These are phyloP conservation scores for Termitomyces sp. DNA, from an alignment of 768 basidiomycete species.

Conservation along the genomic window DNA sequence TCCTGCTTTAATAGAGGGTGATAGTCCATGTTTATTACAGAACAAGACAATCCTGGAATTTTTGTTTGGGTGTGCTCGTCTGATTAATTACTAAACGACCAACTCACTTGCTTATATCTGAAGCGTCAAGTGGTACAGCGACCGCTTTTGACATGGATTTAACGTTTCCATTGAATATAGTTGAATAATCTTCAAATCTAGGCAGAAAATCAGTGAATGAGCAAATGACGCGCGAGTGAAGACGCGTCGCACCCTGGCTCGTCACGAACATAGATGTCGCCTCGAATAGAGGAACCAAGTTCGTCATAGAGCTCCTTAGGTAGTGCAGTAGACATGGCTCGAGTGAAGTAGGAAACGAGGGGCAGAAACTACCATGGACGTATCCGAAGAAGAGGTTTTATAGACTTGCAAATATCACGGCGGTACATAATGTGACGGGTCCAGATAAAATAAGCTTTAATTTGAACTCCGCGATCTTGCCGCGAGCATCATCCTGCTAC, in stretches of 20 bases:
- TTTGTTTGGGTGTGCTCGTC: not conserved
- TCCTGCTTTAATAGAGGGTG: constrained; percentile 83
- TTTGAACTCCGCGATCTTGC: constrained; percentile 8
- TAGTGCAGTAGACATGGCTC: constrained; percentile 22
- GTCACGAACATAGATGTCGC: constrained; percentile 43
- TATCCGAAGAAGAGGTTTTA: constrained; percentile 6
- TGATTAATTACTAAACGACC: not conserved
- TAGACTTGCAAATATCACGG: not conserved
- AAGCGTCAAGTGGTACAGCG: constrained; percentile 72
- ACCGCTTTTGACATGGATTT: constrained; percentile 58
- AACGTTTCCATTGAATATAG: constrained; percentile 80
- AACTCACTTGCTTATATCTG: constrained; percentile 80
- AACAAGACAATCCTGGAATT: constrained; percentile 61
- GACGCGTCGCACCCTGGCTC: constrained; percentile 36
- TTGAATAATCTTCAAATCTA: constrained; percentile 48
- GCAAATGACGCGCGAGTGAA: not conserved
- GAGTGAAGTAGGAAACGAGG: not conserved
- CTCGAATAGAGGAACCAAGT: constrained; percentile 44
- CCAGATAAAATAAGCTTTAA: not conserved
- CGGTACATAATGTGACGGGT: not conserved
- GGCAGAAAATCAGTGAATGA: not conserved
- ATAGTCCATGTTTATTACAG: constrained; percentile 66
- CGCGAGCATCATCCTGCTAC: not conserved
- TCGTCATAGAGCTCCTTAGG: constrained; percentile 41
- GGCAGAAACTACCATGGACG: not conserved